phyloP scores from a whole-genome alignment of 1,139 yeast species.

The Blastobotrys malaysiensis region DNA sequence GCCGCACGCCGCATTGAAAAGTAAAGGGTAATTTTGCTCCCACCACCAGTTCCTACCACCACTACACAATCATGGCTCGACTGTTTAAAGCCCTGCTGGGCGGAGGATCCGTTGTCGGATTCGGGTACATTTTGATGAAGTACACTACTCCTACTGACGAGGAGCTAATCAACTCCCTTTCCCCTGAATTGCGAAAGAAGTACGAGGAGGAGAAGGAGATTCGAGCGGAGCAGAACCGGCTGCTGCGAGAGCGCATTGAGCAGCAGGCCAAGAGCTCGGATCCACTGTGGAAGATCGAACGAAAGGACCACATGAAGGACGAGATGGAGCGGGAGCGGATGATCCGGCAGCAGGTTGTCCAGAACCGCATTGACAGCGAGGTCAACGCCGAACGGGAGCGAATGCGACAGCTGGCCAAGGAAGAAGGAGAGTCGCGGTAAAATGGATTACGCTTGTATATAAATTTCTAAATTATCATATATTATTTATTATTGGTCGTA shows the following conservation, averaged over 20 bases:
- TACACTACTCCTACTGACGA: slow-evolving; percentile 83
- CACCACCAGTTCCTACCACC: neutral
- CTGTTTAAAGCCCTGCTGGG: slow-evolving; percentile 34
- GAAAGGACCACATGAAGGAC: slow-evolving; percentile 23
- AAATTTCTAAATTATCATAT: slow-evolving; percentile 2
- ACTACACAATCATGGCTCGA: slow-evolving; percentile 2
- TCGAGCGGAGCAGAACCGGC: slow-evolving; percentile 59
- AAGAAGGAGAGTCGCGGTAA: slow-evolving; percentile 22
- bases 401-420: slow-evolving; percentile 27
- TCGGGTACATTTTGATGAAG: slow-evolving; percentile 61
- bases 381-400: slow-evolving; percentile 23
- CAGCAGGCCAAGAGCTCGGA: slow-evolving; percentile 19
- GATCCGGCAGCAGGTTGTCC: slow-evolving; percentile 9
- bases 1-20: too few species aligned
- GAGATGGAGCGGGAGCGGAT: slow-evolving; percentile 20
- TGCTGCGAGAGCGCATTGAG: slow-evolving; percentile 32
- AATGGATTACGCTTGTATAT: slow-evolving; percentile 7
- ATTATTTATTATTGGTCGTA: neutral
- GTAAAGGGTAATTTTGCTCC: neutral
- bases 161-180: slow-evolving; percentile 58
- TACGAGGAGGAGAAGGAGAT: slow-evolving; percentile 60
- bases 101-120: slow-evolving; percentile 57
- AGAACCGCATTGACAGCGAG: slow-evolving; percentile 10
- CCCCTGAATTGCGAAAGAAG: slow-evolving; percentile 77
- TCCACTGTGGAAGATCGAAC: slow-evolving; percentile 30